phyloP scores from a whole-genome alignment of 2,329 filamentous ascomycete species.

The Exophiala spinifera region DNA sequence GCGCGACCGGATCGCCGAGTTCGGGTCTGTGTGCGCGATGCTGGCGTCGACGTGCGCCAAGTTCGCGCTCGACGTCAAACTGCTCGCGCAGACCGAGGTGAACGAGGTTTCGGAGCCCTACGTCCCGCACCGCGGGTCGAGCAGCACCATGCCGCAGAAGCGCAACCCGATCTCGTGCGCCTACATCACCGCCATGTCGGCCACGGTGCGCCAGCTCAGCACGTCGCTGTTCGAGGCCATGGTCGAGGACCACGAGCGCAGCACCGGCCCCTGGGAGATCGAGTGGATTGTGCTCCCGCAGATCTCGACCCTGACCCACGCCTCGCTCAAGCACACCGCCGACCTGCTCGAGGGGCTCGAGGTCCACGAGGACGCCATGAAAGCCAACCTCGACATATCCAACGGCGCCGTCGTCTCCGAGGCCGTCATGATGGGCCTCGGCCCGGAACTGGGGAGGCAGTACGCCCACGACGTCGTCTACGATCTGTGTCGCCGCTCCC shows the following conservation, averaged over 20 bases:
- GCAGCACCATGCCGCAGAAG: conserved; percentile 59
- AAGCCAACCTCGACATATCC: conserved; percentile 51
- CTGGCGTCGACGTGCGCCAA: conserved; percentile 37
- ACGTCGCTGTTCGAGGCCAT: conserved; percentile 54
- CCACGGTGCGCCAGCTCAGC: conserved; percentile 53
- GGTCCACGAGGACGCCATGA: conserved; percentile 51
- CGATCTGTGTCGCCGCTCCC: conserved; percentile 50
- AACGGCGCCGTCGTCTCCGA: conserved; percentile 56
- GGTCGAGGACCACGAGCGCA: conserved; percentile 58
- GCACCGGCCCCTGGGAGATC: conserved; percentile 58
- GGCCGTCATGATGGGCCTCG: conserved; percentile 58
- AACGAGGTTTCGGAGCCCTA: conserved; percentile 56
- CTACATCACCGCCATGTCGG: conserved; percentile 54
- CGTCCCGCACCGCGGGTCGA: conserved; percentile 53
- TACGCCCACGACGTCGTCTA: conserved; percentile 58
- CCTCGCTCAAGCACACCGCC: conserved; percentile 52
- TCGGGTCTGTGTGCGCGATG: conserved; percentile 25
- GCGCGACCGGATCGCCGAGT: conserved; percentile 27
- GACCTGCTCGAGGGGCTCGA: conserved; percentile 53
- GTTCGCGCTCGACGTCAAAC: conserved; percentile 55
- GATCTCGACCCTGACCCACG: conserved; percentile 53
- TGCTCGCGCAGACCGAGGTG: conserved; percentile 58
- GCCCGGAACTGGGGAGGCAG: conserved; percentile 52
- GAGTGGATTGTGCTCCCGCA: conserved; percentile 58
- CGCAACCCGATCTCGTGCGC: conserved; percentile 59